Evolutionary conservation across 2,329 filamentous ascomycete genomes (phyloP), one percentile per base, ranked within the genome.

Genomic region (Colletotrichum sojae): DNA sequence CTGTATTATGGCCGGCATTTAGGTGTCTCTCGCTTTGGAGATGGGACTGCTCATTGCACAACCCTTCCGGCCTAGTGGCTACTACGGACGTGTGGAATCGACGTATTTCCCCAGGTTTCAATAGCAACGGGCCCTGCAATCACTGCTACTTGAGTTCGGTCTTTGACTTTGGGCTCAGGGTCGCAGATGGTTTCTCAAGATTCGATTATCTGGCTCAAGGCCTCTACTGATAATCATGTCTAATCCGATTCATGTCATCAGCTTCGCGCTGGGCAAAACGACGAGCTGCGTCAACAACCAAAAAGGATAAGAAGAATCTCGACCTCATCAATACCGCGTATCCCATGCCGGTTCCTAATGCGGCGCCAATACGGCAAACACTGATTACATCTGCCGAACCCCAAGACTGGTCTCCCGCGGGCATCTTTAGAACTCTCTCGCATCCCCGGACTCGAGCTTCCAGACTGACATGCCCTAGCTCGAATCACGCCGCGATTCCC

Each of bases 371-470:
- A 22, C 36, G 46, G 53, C 8, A n/a, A 18, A 6, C 13, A 51
- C 18, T 31, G 15, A 2, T 16, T 43, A 13, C 31, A 9, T 31
- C 8, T 27, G 53, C 55, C 49, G 18, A 31, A 36, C n/a, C 25
- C n/a, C 22, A 43, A 60, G 31, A 25, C 12, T 18, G n/a, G 54
- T 59, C 54, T 65, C 66, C 66, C 66, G 61, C 66, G 59, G 40
- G 54, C 66, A 68, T 48, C 61, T 59, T 68, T 59, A 55, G 53
- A 54, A 68, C n/a, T 45, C 66, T 65, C 53, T 49, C 54, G 31
- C 54, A 27, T 51, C 40, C 61, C 53, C 27, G 49, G 61, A 59
- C 31, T 58, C 54, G 40, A 58, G 48, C 46, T 68, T 68, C 45
- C 48, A 40, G 61, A 68, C 25, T 54, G 20, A 25, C 39, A 27